These are phyloP conservation scores for Alisma plantagoaquatica DNA, from an alignment of 106 monocot species.

Conservation along the genomic window DNA sequence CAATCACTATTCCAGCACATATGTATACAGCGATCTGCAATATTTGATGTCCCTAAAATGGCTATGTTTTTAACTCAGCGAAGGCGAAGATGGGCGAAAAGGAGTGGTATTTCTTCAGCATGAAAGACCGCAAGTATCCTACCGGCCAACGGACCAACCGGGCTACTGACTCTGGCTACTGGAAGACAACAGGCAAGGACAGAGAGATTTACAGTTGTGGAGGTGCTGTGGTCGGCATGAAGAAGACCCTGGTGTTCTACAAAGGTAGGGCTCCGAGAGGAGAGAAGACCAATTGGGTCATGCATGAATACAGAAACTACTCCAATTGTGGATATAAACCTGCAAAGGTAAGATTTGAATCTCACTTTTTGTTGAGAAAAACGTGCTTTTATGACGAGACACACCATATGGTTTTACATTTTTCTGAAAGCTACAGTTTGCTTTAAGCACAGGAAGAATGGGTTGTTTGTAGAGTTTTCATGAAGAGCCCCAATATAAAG, in stretches of 20 bases:
- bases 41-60: too few species aligned
- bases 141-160: conserved; percentile 66
- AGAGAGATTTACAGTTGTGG: conserved; percentile 65
- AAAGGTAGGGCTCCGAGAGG: conserved; percentile 76
- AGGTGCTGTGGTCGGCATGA: conserved; percentile 54
- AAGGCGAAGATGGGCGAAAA: conserved; percentile 73
- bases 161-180: conserved; percentile 56
- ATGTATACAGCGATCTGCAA: too few species aligned
- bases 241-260: conserved; percentile 86
- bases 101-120: conserved; percentile 83
- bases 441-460: conserved; percentile 67
- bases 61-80: conserved; percentile 14
- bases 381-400: too few species aligned
- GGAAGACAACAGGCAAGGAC: conserved; percentile 82
- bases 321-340: conserved; percentile 35
- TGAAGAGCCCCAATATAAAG: conserved; percentile 34
- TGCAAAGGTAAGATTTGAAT: conserved; percentile 58
- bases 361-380: too few species aligned
- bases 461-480: conserved; percentile 72
- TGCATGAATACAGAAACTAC: conserved; percentile 70
- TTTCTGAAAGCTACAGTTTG: too few species aligned
- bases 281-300: conserved; percentile 80
- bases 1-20: too few species aligned
- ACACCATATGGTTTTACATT: too few species aligned
- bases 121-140: conserved; percentile 68